Evolutionary conservation across 2,329 filamentous ascomycete genomes (phyloP), one percentile per base, ranked within the genome.

Genomic region (Diaporthe batatas): DNA sequence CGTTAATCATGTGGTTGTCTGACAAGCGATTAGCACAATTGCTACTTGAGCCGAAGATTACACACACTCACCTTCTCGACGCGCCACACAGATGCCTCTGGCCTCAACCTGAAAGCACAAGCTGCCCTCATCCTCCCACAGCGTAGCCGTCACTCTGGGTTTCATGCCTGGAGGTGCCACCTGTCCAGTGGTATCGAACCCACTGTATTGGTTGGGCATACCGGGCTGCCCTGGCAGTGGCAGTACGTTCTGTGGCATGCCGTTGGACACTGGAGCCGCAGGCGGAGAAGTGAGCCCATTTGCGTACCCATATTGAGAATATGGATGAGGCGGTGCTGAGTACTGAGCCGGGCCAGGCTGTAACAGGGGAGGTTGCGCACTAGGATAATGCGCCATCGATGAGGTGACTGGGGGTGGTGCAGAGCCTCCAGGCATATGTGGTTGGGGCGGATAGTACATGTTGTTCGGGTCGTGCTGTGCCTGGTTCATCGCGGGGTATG

Each of bases 1-100:
- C 96, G 79, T 98, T 99, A 83, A 99, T 98, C 94, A 99, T 98
- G 84, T 98, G 94, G 83, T 98, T 98, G 79, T 98, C 96, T 97
- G 76, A 6, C 32, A 68, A 55, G 23, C 8, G 32, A 32, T 59
- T 67, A 72, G 67, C 71, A 11, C 47, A 39, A 4, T 2, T 29
- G 7, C 16, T 25, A 51, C 23, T 14, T 14, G 11, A 55, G 12
- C n/a, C n/a, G 34, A 2, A 2, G 8, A 14, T 23, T 34, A 34
- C 14, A 36, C 49, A 34, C 7, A 44, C 86, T 77, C 84, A 96
- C 94, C 95, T 90, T 98, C 96, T 81, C 96, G 89, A 77, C 96
- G 91, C 69, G 96, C 96, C 72, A 98, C 96, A 81, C 96, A 99
- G 69, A 99, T 96, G 62, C 96, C 96, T 77, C 96, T 93, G 4